A percentile compares a stretch with the other conserved stretches of the same genome.
phyloP scores from a whole-genome alignment of 495 filamentous ascomycete species.

The Sordaria brevicollis region DNA sequence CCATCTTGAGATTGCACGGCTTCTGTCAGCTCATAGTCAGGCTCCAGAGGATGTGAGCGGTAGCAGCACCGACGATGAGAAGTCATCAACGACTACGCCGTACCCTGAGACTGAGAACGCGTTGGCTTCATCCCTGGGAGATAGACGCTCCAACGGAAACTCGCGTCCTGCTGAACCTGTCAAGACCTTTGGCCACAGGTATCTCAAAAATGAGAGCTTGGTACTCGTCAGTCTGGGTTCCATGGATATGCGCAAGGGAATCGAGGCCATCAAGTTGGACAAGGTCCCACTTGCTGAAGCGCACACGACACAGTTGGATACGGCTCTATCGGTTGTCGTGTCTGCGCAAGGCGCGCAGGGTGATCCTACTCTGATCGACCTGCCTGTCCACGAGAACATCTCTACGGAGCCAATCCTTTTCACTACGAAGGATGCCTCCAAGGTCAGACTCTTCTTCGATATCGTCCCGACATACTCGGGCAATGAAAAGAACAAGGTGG shows the following conservation, averaged over 20 bases:
- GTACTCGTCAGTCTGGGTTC: slow-evolving; percentile 86
- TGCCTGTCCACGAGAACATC: slow-evolving; percentile 89
- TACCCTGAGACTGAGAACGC: slow-evolving; percentile 25
- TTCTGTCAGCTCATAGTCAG: slow-evolving; percentile 38
- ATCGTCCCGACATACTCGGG: slow-evolving; percentile 96
- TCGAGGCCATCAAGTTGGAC: slow-evolving; percentile 79
- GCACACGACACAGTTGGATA: slow-evolving; percentile 87
- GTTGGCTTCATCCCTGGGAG: slow-evolving; percentile 37
- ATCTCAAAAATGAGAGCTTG: slow-evolving; percentile 80
- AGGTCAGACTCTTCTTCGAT: slow-evolving; percentile 87
- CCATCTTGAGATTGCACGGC: slow-evolving; percentile 66
- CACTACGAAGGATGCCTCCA: slow-evolving; percentile 61
- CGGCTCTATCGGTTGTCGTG: slow-evolving; percentile 81
- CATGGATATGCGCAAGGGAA: slow-evolving; percentile 80
- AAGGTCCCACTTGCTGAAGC: slow-evolving; percentile 76
- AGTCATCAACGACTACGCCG: slow-evolving; percentile 27
- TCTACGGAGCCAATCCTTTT: slow-evolving; percentile 88
- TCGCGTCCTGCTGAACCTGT: slow-evolving; percentile 55
- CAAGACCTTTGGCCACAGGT: slow-evolving; percentile 93
- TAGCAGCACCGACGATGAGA: slow-evolving; percentile 21
- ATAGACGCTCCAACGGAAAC: slow-evolving; percentile 32
- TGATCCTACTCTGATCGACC: slow-evolving; percentile 77
- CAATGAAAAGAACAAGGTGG: slow-evolving; percentile 75
- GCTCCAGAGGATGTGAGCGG: slow-evolving; percentile 12
- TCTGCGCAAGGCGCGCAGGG: slow-evolving; percentile 82